A percentile compares a stretch with the other conserved stretches of the same genome.
Conservation (phyloP, 108 stramenopile genomes). For the Craspedostauros australis region DNA sequence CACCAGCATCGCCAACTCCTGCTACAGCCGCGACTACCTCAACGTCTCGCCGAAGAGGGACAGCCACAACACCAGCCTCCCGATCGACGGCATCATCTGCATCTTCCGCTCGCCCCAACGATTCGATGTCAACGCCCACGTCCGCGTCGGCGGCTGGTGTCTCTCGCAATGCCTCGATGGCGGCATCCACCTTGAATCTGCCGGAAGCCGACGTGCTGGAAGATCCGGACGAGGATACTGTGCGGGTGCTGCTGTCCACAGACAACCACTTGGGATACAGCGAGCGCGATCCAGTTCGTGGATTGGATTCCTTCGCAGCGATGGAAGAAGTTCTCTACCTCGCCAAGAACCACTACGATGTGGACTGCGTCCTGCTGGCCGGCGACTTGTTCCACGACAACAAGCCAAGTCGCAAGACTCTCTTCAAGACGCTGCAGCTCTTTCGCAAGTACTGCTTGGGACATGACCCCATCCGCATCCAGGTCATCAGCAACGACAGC, state of each 20-base stretch:
- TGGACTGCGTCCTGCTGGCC: conserved; percentile 86
- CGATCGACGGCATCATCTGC: too few species aligned
- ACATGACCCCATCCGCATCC: conserved; percentile 72
- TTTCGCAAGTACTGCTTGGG: conserved; percentile 91
- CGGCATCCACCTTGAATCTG: too few species aligned
- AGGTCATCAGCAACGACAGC: conserved; percentile 67
- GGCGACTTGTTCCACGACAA: conserved; percentile 99
- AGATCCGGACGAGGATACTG: conserved; percentile 46
- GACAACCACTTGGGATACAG: conserved; percentile 95
- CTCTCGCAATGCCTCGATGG: too few species aligned
- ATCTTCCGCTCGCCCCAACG: too few species aligned
- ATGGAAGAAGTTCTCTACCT: conserved; percentile 89
- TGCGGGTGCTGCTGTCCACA: conserved; percentile 88
- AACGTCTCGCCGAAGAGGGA: too few species aligned
- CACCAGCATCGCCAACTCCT: too few species aligned
- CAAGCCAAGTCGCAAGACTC: conserved; percentile 85
- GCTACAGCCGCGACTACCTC: too few species aligned
- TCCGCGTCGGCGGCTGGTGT: too few species aligned
- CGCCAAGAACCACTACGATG: conserved; percentile 53
- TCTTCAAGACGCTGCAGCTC: conserved; percentile 88
- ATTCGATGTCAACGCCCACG: too few species aligned
- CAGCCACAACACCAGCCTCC: too few species aligned
- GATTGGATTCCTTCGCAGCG: conserved; percentile 89
- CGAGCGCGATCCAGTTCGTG: conserved; percentile 91
- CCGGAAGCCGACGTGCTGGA: conserved; percentile 8